phyloP scores from a whole-genome alignment of 208 protist species.

The Acanthamoeba healyi region DNA sequence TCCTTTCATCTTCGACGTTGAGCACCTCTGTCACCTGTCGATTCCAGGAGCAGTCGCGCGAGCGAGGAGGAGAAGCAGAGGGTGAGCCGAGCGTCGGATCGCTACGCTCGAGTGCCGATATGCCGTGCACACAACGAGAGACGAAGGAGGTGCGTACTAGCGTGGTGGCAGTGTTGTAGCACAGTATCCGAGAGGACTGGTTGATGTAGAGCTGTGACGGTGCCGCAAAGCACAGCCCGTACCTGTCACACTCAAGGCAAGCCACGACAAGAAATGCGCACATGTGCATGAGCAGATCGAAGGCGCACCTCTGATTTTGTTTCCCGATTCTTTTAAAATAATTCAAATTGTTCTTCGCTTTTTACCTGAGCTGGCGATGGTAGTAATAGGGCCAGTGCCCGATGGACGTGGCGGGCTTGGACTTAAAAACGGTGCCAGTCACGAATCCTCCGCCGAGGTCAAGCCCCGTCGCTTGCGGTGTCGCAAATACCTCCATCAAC shows the following conservation, averaged over 20 bases:
- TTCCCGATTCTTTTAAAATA: background rate
- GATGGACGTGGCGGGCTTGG: background rate
- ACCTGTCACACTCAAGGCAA: conserved; percentile 14
- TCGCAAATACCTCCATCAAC: conserved; percentile 18
- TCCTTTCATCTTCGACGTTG: conserved; percentile 29
- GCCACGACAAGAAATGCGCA: background rate
- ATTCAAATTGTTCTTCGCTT: background rate
- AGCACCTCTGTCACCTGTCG: background rate
- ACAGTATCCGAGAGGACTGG: conserved; percentile 17
- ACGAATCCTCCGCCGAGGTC: background rate
- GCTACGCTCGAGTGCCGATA: background rate
- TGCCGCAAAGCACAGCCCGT: background rate
- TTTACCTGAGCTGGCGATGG: conserved; percentile 10
- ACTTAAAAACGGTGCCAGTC: background rate
- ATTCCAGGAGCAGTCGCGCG: too few species aligned
- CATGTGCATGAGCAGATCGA: too few species aligned
- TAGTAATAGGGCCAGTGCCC: conserved; percentile 1
- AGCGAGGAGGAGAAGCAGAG: too few species aligned
- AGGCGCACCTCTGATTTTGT: background rate
- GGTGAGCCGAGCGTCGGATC: background rate
- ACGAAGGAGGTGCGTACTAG: background rate
- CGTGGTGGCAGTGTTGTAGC: conserved; percentile 6
- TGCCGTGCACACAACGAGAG: background rate
- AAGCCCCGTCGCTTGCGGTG: background rate
- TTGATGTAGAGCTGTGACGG: background rate